Conservation (phyloP, 78 protist species). For the Acrasis kona region DNA sequence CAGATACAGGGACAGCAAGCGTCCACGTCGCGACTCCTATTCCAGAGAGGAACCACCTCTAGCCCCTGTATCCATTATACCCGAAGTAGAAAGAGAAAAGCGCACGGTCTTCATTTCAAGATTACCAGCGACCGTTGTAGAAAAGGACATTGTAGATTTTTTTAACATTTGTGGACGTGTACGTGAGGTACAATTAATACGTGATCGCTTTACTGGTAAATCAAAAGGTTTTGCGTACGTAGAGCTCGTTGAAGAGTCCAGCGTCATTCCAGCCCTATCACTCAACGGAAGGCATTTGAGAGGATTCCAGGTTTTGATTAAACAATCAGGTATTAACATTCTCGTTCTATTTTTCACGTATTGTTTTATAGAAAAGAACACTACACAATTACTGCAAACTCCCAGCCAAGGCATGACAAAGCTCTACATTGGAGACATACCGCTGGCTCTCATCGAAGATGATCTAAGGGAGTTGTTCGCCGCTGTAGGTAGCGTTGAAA, state of each 20-base stretch:
- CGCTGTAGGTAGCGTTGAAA: constrained; percentile 20
- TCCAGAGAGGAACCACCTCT: neutral
- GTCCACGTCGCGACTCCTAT: neutral
- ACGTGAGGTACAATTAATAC: constrained; percentile 21
- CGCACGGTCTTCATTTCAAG: constrained; percentile 43
- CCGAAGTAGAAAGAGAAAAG: constrained; percentile 29
- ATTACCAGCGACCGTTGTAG: constrained; percentile 5
- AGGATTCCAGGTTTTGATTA: constrained; percentile 21
- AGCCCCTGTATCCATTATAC: neutral
- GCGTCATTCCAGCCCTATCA: constrained; percentile 10
- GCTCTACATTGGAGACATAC: constrained; percentile 20
- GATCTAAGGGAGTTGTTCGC: constrained; percentile 24
- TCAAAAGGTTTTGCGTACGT: constrained; percentile 46
- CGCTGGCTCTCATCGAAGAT: neutral
- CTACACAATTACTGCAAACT: neutral
- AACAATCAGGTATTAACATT: constrained; percentile 7
- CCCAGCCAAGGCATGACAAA: neutral
- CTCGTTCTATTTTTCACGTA: neutral
- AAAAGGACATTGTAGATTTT: constrained; percentile 18
- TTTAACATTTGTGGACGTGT: constrained; percentile 30
- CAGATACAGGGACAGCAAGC: neutral
- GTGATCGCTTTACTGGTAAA: constrained; percentile 21
- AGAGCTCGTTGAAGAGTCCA: constrained; percentile 22
- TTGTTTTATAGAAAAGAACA: neutral
- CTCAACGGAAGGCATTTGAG: constrained; percentile 8